These are phyloP conservation scores for Nitzschia palea DNA, from an alignment of 108 stramenopile genomes.

Conservation along the genomic window DNA sequence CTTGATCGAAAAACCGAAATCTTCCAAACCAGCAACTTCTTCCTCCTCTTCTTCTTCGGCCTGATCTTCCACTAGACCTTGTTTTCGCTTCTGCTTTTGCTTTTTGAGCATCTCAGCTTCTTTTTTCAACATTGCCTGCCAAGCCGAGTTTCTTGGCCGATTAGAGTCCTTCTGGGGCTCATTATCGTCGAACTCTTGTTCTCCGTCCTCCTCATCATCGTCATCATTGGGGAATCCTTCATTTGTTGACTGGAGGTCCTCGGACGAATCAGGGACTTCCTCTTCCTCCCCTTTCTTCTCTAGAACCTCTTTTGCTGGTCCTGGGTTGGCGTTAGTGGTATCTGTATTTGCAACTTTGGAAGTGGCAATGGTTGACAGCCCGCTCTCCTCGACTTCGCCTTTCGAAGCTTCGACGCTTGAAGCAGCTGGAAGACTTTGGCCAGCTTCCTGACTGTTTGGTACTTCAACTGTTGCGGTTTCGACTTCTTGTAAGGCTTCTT, in stretches of 20 bases:
- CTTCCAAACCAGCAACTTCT: slow-evolving; percentile 85
- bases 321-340: no score
- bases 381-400: no score
- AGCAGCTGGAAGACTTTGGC: no score
- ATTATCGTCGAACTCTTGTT: slow-evolving; percentile 31
- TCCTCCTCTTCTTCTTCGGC: slow-evolving; percentile 93
- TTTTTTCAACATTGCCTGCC: slow-evolving; percentile 74
- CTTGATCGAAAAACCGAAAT: slow-evolving; percentile 79
- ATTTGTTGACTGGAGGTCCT: no score
- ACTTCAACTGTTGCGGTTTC: no score
- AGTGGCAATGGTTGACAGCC: no score
- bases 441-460: no score
- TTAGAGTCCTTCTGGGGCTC: not conserved
- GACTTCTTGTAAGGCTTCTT: no score
- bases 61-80: slow-evolving; percentile 76
- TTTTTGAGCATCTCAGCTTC: slow-evolving; percentile 77
- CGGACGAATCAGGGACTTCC: not conserved
- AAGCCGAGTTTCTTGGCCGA: slow-evolving; percentile 61
- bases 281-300: no score
- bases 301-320: no score
- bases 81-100: slow-evolving; percentile 49
- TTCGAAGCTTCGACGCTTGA: no score
- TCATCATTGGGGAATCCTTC: not conserved
- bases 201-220: slow-evolving; percentile 35
- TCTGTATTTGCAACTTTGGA: no score